Evolutionary conservation across 2,329 filamentous ascomycete genomes (phyloP), one percentile per base, ranked within the genome.

Genomic region (Gnomoniopsis sp.): DNA sequence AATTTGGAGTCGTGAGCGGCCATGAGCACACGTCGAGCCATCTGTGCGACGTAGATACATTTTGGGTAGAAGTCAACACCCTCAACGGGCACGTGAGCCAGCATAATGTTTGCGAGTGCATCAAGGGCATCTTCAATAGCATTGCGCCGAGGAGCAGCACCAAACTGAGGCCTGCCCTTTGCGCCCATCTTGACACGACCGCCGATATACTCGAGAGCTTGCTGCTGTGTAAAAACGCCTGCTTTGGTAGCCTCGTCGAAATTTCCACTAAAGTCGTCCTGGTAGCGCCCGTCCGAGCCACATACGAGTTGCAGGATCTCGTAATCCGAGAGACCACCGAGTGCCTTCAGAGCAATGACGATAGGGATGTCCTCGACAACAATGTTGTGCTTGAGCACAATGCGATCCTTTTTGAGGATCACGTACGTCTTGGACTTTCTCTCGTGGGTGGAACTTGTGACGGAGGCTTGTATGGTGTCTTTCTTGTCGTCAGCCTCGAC

Each of bases 391-490:
- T 91, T 88, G 48, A 99, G 81, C 60, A 88, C 88, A 60, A 99
- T 90, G 53, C 89, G 85, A 57, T 96, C 93, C 72, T 98, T 98
- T 76, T 98, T 98, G 55, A 96, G 77, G 15, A 93, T 85, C 53
- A 99, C 91, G 67, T 98, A 97, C 57, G 91, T 97, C 78, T 99
- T 99, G 12, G 95, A 97, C 74, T 98, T 97, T 67, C 96, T 86
- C 73, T 98, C 95, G 73, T 97, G 92, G 1, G 96, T 98, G 33
- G 95, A 97, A 85, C 93, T 96, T 8, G 93, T 99, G 33, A 98
- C 95, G 1, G 95, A 98, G 41, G 96, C 95, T 65, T 93, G 91
- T 58, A 98, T 93, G 64, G 96, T 87, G 61, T 90, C 90, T 75
- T 97, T 98, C 77, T 96, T 96, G 54, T 88, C 83, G 67, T 93